Evolutionary conservation across 2,329 filamentous ascomycete species (phyloP), one percentile per base, ranked within the genome.

Genomic region (Truncatella angustata): DNA sequence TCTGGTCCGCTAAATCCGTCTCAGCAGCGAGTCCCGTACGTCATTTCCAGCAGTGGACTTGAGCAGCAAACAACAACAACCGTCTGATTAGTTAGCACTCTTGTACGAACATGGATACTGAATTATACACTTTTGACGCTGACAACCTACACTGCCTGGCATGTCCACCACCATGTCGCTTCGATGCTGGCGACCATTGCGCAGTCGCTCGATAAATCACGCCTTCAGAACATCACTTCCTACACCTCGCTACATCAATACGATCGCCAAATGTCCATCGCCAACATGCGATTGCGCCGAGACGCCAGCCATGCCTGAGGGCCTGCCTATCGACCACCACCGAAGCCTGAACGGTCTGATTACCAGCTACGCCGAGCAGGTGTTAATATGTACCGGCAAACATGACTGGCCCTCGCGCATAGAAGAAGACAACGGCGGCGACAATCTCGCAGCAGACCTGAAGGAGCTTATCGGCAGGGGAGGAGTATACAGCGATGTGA

Each of bases 321-420:
- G 82, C 3, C 76, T 95, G 14, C 82, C 86, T 20, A 92, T 97
- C 49, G 91, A 97, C 65, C 78, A 80, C 60, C 78, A 82, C 55
- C 81, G 81, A 35, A 77, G 80, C 16, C 74, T 97, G 39, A 86
- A 88, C 64, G 89, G 89, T 11, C 87, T 88, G 5, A 92, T 96
- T 72, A 78, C 87, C 2, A 75, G 79, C 1, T 96, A 96, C 66
- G 78, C 85, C 1, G 87, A 95, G 69, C 91, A 97, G 60, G 81
- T 97, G 3, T 70, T 97, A 9, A 78, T 97, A 12, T 92, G 88
- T 56, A 96, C 91, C 0, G 91, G 90, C 4, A 82, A 84, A 55
- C 73, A 79, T 26, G 89, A 96, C 71, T 97, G 92, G 92, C 76
- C 79, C 24, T 92, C 88, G 63, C 82, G 83, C 52, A 95, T 97